These are phyloP conservation scores for Cryphonectria radicalis DNA, from an alignment of 2,329 filamentous ascomycete species.

Conservation along the genomic window DNA sequence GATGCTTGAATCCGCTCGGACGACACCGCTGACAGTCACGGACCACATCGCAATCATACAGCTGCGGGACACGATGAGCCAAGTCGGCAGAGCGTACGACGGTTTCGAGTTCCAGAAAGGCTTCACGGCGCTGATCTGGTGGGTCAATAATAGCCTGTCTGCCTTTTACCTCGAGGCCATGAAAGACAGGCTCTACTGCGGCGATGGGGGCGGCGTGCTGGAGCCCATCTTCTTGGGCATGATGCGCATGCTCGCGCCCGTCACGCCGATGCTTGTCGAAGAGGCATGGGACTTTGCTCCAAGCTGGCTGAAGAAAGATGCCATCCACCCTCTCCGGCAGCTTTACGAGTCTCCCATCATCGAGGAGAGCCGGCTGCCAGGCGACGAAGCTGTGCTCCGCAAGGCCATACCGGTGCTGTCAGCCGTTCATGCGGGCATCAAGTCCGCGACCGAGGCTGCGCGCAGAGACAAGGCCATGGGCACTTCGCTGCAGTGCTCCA, in stretches of 20 bases:
- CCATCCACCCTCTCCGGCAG: conserved; percentile 50
- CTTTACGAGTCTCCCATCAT: conserved; percentile 52
- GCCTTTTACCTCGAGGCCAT: conserved; percentile 92
- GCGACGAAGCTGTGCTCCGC: conserved; percentile 46
- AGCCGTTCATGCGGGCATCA: conserved; percentile 68
- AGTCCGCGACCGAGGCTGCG: conserved; percentile 74
- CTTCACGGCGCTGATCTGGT: conserved; percentile 74
- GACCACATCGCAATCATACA: conserved; percentile 81
- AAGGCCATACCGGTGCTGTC: conserved; percentile 53
- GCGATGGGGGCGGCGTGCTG: conserved; percentile 66
- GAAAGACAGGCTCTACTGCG: conserved; percentile 92
- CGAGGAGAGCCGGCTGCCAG: conserved; percentile 43
- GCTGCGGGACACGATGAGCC: conserved; percentile 65
- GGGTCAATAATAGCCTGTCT: conserved; percentile 82
- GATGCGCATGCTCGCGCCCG: conserved; percentile 77
- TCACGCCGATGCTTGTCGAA: conserved; percentile 82
- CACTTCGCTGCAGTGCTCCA: conserved; percentile 78
- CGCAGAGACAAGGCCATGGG: conserved; percentile 74
- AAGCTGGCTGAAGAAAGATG: conserved; percentile 57
- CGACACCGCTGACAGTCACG: conserved; percentile 57
- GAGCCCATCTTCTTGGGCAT: conserved; percentile 73
- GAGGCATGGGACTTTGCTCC: conserved; percentile 85
- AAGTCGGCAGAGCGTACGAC: conserved; percentile 68
- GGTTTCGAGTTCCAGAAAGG: conserved; percentile 84
- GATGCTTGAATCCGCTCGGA: conserved; percentile 59